A percentile compares a stretch with the other conserved stretches of the same genome.
These are phyloP conservation scores for Wickerhamiella infanticola DNA, from an alignment of 1,139 yeast genomes.

Conservation along the genomic window DNA sequence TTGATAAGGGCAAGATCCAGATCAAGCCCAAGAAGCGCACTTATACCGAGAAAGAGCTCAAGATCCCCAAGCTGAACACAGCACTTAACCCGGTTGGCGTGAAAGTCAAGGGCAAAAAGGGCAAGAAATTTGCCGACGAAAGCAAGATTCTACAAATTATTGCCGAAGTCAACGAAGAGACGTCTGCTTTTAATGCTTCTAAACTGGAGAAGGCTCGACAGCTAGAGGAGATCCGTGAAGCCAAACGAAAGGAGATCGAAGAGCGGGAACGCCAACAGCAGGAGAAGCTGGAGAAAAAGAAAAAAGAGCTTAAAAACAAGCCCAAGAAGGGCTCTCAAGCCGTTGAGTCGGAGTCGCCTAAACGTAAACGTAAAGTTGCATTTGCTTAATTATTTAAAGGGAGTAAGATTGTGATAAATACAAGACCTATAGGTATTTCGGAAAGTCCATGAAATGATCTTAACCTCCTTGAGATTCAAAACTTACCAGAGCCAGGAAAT, in stretches of 20 bases:
- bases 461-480: background rate
- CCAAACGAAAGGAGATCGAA: conserved; percentile 76
- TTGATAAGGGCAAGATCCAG: conserved; percentile 8
- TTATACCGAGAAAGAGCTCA: conserved; percentile 63
- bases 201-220: conserved; percentile 81
- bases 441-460: no score
- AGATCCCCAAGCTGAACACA: conserved; percentile 62
- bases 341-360: background rate
- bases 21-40: conserved; percentile 34
- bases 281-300: conserved; percentile 59
- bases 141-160: conserved; percentile 58
- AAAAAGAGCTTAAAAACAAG: conserved; percentile 49
- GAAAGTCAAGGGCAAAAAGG: conserved; percentile 68
- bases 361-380: background rate
- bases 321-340: background rate
- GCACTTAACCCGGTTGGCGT: conserved; percentile 80
- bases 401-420: no score
- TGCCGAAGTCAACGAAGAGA: conserved; percentile 64
- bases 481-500: background rate
- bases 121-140: conserved; percentile 73
- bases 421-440: no score
- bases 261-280: conserved; percentile 59
- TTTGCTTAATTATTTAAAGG: background rate
- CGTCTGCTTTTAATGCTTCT: conserved; percentile 73
- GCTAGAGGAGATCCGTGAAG: conserved; percentile 76